A percentile compares a stretch with the other conserved stretches of the same genome.
These are phyloP conservation scores for Trichoderma hamatum DNA, from an alignment of 2,329 filamentous ascomycete genomes.

Conservation along the genomic window DNA sequence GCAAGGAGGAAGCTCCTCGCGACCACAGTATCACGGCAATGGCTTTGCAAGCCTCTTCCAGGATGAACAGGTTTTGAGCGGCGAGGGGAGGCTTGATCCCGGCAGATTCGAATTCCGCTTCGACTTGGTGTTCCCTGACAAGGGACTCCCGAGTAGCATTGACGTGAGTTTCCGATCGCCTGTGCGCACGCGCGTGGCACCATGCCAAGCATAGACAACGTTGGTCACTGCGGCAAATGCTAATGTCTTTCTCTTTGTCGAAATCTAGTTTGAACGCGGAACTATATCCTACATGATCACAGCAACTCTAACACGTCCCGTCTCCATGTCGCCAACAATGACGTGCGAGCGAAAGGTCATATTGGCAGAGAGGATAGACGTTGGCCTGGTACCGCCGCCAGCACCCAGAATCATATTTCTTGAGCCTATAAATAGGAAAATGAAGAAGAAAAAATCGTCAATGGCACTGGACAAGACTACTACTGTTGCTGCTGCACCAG, in stretches of 20 bases:
- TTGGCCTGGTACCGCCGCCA: slow-evolving; percentile 73
- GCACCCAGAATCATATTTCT: slow-evolving; percentile 83
- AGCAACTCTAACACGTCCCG: slow-evolving; percentile 85
- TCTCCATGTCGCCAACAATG: slow-evolving; percentile 77
- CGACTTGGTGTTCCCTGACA: slow-evolving; percentile 69
- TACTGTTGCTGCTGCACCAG: slow-evolving; percentile 45
- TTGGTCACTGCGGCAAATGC: slow-evolving; percentile 6
- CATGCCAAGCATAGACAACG: neutral
- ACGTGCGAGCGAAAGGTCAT: slow-evolving; percentile 81
- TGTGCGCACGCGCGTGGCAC: neutral
- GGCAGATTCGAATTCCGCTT: slow-evolving; percentile 81
- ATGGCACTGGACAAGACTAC: slow-evolving; percentile 48
- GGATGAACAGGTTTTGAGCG: slow-evolving; percentile 78
- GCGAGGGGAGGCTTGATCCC: slow-evolving; percentile 73
- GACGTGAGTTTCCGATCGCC: slow-evolving; percentile 66
- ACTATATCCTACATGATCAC: slow-evolving; percentile 91
- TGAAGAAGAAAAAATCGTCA: slow-evolving; percentile 62
- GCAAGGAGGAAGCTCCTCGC: slow-evolving; percentile 43
- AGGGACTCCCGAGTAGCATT: slow-evolving; percentile 84
- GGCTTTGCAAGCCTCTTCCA: slow-evolving; percentile 81
- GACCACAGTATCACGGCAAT: slow-evolving; percentile 68
- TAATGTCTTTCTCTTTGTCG: slow-evolving; percentile 17
- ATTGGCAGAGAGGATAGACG: slow-evolving; percentile 80
- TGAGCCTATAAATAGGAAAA: slow-evolving; percentile 77
- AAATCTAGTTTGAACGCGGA: slow-evolving; percentile 83